Evolutionary conservation across 257 asterid genomes (phyloP).

Genomic region (Catharanthus roseus): DNA sequence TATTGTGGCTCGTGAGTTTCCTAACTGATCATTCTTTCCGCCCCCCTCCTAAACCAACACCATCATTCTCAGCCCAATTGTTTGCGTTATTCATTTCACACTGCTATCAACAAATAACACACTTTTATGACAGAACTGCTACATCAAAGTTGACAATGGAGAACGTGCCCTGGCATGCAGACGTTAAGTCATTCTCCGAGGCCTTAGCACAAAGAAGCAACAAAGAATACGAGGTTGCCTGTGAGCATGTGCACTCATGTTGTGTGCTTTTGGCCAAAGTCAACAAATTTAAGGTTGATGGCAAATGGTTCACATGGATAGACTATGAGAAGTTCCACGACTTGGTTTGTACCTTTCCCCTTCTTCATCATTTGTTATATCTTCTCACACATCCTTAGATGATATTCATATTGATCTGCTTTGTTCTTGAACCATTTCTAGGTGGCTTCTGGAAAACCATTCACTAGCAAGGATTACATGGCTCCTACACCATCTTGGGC

Average conservation of each 20-base stretch:
- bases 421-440: slow-evolving; percentile 24
- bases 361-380: not conserved
- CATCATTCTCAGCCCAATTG: not conserved
- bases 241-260: slow-evolving; percentile 93
- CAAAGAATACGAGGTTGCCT: slow-evolving; percentile 85
- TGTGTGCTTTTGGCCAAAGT: slow-evolving; percentile 94
- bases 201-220: slow-evolving; percentile 76
- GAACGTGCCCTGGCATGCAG: slow-evolving; percentile 98
- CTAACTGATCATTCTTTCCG: not conserved
- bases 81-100: not conserved
- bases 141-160: slow-evolving; percentile 97
- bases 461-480: slow-evolving; percentile 85
- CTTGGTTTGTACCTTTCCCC: slow-evolving; percentile 46
- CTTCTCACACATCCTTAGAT: not conserved
- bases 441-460: slow-evolving; percentile 71
- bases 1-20: slow-evolving; percentile 93
- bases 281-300: slow-evolving; percentile 68
- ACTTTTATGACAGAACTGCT: slow-evolving; percentile 55
- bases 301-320: slow-evolving; percentile 94
- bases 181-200: slow-evolving; percentile 84
- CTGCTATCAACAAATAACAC: not conserved
- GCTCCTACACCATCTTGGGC: slow-evolving; percentile 92
- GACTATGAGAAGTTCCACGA: slow-evolving; percentile 95
- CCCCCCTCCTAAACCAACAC: not conserved
- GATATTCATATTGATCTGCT: not conserved